Evolutionary conservation across 1,284 basidiomycete genomes (phyloP).

Genomic region (Sphaerobolus stellatus): DNA sequence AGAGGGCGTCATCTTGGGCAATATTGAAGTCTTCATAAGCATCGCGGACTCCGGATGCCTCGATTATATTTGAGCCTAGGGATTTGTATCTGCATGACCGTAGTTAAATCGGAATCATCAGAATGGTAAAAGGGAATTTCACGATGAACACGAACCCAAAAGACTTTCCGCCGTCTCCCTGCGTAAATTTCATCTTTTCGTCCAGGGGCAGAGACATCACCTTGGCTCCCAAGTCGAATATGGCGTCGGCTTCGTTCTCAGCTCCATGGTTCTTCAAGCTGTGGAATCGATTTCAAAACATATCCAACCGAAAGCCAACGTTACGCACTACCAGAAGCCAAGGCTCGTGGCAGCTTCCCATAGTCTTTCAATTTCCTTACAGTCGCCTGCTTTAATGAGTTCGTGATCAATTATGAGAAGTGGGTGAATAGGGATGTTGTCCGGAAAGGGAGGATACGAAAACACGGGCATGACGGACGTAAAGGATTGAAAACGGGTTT

Average conservation of each 20-base stretch:
- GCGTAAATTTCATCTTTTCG: constrained; percentile 65
- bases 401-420: constrained; percentile 53
- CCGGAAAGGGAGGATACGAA: constrained; percentile 44
- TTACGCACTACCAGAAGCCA: neutral
- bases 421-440: constrained; percentile 46
- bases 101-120: constrained; percentile 41
- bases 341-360: neutral
- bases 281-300: neutral
- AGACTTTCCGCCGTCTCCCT: constrained; percentile 61
- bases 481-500: neutral
- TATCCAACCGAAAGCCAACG: neutral
- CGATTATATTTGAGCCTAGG: constrained; percentile 38
- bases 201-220: constrained; percentile 58
- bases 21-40: constrained; percentile 26
- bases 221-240: constrained; percentile 61
- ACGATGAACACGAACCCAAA: constrained; percentile 46
- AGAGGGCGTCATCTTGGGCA: constrained; percentile 64
- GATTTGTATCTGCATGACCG: constrained; percentile 59
- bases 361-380: constrained; percentile 33
- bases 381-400: constrained; percentile 38
- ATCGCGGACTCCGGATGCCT: neutral
- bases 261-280: constrained; percentile 64
- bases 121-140: neutral
- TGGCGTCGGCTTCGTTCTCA: constrained; percentile 42
- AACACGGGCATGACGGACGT: neutral